Base-by-base conservation (phyloP, 2,329 filamentous ascomycete genomes). In the Aspergillus alliaceus region DNA sequence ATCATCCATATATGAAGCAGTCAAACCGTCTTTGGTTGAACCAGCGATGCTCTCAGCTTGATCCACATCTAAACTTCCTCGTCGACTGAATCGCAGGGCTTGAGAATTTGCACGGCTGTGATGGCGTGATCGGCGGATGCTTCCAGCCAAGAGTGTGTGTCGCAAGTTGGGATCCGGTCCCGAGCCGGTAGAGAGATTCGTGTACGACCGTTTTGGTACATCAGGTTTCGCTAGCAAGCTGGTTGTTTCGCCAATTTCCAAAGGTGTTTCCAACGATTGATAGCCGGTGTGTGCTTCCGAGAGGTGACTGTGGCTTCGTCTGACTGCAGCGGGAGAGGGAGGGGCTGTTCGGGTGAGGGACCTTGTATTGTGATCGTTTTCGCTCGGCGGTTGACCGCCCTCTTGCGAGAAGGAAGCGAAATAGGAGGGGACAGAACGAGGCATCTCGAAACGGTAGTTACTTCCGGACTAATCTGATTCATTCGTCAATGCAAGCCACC, bases 1-100 rank as follows among this genome's bases (percentile, higher is more conserved):
- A 65, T 98, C 92, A 69, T 97, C 90, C 51, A 88, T 80, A 65
- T 86, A 88, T 9, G 89, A 76, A 4, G 81, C 78, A 67, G 87
- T 90, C 53, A 76, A 54, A 4, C 60, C 67, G 65, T 71, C 66
- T 81, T 83, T 61, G 81, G 79, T 66, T 83, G 86, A 57, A 2
- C 65, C 59, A 7, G 64, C 59, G 6, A 63, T 3, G 42, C 68
- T 69, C 20, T 64, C 64, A 4, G 54, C 55, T 8, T 54, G 58
- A 77, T 79, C 56, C 64, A 69, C 63, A 90, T 78, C 53, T 85
- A 88, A 58, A 82, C 83, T 58, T 84, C 83, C 24, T 90, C 78
- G 68, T 3, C 68, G 69, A 51, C 67, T 71, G 12, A 73, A 60
- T 18, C 89, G 84, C 39, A 82, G 78, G 18, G 71, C 73, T 56